Base-by-base conservation (phyloP, 352 stramenopile species). In the Phytophthora cryptogea region DNA sequence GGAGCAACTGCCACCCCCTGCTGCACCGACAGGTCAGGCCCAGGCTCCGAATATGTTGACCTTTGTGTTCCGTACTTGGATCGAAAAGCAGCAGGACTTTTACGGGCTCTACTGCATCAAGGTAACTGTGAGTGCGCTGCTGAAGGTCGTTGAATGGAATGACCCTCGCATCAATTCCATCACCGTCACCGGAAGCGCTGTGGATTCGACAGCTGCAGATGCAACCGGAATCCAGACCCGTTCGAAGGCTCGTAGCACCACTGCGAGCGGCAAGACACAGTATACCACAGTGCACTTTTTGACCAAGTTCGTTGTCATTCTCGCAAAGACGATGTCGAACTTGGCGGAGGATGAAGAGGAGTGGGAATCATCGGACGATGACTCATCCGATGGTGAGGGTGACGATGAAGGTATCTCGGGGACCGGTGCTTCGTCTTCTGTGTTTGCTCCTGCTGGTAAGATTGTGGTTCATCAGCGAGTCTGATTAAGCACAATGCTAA, bases 91-190 rank as follows among this genome's bases (percentile, higher is more conserved):
- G 51, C 61, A 76, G 13, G 83, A 92, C 20, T 94, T 94, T 45
- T 94, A 94, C 43, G 83, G 86, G 9, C 70, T 89, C 5, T 92
- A 92, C 65, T 88, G 78, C 46, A 86, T 94, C 59, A 94, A 92
- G 59, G 83, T 94, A 33, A 94, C 83, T 4, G 76, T 90, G 33
- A 90, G 82, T 49, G 85, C 82, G 37, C 49, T 94, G 11, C 56
- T 94, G 5, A 86, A 89, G 70, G 72, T 90, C 5, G 67, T 81
- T 4, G 77, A 88, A 42, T 90, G 82, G 80, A 88, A 91, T 58
- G 82, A 94, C 42, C 64, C 79, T 27, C 78, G 82, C 39, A 78
- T 94, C 23, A 80, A 80, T 42, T 49, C 77, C 48, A 85, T 94
- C 30, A 62, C 78, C 11, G 85, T 92, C 8, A 77, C 69, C 9